A percentile compares a stretch with the other conserved stretches of the same genome.
Conservation (phyloP, 2,329 filamentous ascomycete species). For the Clonostachys sp. region DNA sequence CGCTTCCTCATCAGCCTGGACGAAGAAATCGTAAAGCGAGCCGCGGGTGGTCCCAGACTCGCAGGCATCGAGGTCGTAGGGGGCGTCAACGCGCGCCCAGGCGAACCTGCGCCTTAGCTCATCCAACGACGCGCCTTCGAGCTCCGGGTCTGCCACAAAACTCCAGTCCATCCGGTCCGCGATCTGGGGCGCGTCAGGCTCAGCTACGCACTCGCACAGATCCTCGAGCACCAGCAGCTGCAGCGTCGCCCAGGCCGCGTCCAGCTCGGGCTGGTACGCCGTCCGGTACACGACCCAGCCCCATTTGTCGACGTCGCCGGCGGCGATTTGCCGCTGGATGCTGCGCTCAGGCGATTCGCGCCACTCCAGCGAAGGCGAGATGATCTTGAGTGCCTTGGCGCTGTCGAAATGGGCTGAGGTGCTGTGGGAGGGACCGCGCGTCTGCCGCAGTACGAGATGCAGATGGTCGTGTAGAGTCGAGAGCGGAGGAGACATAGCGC, state of each 20-base stretch:
- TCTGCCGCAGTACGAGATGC: no score
- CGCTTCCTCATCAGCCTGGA: slow-evolving; percentile 5
- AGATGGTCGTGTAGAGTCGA: no score
- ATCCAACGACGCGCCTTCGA: slow-evolving; percentile 7
- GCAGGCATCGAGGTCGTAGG: not conserved
- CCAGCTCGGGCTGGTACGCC: not conserved
- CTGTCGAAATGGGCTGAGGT: no score
- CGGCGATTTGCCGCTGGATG: no score
- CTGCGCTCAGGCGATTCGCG: no score
- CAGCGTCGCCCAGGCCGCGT: not conserved
- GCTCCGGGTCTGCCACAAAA: slow-evolving; percentile 8
- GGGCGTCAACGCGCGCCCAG: slow-evolving; percentile 1
- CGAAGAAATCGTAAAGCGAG: slow-evolving; percentile 6
- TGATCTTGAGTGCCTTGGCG: no score
- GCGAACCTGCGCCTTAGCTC: slow-evolving; percentile 5
- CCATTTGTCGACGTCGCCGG: not conserved
- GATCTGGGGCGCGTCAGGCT: slow-evolving; percentile 6
- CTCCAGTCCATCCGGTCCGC: slow-evolving; percentile 6
- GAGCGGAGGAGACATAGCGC: no score
- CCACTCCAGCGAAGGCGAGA: no score
- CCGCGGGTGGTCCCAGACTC: not conserved
- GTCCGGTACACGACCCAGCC: slow-evolving; percentile 1
- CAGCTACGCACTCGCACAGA: not conserved
- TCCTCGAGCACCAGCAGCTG: not conserved
- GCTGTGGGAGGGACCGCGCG: no score